Evolutionary conservation across 192 early-diverging fungal species (phyloP).

Genomic region (Gaertneriomyces semiglobifer): DNA sequence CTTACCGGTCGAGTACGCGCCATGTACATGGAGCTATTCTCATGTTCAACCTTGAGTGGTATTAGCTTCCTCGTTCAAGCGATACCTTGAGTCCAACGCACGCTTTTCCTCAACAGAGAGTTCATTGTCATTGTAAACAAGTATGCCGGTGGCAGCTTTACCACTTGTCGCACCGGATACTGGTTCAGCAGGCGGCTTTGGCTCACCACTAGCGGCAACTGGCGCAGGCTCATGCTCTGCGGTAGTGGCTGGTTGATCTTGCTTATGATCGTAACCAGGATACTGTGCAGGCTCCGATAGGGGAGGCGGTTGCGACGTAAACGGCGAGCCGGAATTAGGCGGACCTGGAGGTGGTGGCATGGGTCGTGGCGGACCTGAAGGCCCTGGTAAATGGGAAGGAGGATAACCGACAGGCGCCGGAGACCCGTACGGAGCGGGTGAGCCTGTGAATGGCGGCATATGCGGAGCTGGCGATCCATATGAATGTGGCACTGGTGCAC

Average conservation of each 20-base stretch:
- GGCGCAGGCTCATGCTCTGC: slow-evolving; percentile 8
- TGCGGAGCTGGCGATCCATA: not conserved
- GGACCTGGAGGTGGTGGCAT: slow-evolving; percentile 11
- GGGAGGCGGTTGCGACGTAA: slow-evolving; percentile 1
- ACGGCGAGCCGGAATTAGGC: not conserved
- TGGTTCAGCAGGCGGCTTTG: not conserved
- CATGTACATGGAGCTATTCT: too few species aligned
- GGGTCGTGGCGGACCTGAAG: not conserved
- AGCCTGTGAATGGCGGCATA: slow-evolving; percentile 1
- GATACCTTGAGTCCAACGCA: slow-evolving; percentile 29
- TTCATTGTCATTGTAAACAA: slow-evolving; percentile 41
- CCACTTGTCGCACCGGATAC: slow-evolving; percentile 10
- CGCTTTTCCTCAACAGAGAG: slow-evolving; percentile 42
- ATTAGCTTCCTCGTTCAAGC: slow-evolving; percentile 7
- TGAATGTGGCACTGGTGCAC: not conserved
- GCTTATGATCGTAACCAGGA: slow-evolving; percentile 10
- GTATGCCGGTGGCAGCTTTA: slow-evolving; percentile 8
- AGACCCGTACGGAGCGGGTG: not conserved
- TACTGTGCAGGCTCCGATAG: slow-evolving; percentile 1
- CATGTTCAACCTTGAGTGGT: too few species aligned
- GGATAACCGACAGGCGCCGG: too few species aligned
- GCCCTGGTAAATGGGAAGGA: not conserved
- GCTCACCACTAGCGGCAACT: slow-evolving; percentile 5
- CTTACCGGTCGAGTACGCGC: too few species aligned
- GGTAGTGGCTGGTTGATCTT: slow-evolving; percentile 1